Base-by-base conservation (phyloP, 768 basidiomycete species). In the Auricularia sp. region DNA sequence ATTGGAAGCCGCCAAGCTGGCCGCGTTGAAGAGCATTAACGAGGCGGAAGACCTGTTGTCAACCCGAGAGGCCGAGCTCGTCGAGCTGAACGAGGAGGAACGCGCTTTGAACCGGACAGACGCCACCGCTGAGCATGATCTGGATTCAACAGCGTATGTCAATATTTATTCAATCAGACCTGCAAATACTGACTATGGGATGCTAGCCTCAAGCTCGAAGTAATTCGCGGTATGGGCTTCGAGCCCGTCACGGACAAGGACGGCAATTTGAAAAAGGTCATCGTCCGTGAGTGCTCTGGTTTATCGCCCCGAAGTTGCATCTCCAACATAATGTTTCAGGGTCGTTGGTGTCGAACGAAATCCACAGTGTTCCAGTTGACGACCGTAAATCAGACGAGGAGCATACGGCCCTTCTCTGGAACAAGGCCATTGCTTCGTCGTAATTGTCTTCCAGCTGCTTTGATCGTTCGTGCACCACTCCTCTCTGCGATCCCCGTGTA, bases 181-280 rank as follows among this genome's bases (percentile, higher is more conserved):
- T 18, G n/a, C 6, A 18, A 24, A 18, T 51, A 13, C 21, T 62
- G 34, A 24, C 16, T 37, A 59, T 75, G 35, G 35, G 37, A 61
- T 42, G 39, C 39, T 67, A 92, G 90, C 51, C 70, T 92, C 62
- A 83, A 89, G 61, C 71, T 91, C 29, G 82, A 82, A 68, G 76
- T 92, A 66, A 90, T 83, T 74, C 87, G 84, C 70, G 84, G 83
- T 8, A 74, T 92, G 47, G 90, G 90, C 18, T 88, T 92, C 67
- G 83, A 88, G 62, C 84, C 88, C 3, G 75, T 91, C 51, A 66
- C 83, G 18, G 81, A 84, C 65, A 82, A 82, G 64, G 73, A 81
- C 51, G 83, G 83, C 0, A 71, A 74, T 16, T 69, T 83, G 34
- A 68, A 73, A 13, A 90, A 87, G 70, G 83, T 91, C 75, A 81